Base-by-base conservation (phyloP, 768 basidiomycete genomes). In the Hypholoma fasciculare region DNA sequence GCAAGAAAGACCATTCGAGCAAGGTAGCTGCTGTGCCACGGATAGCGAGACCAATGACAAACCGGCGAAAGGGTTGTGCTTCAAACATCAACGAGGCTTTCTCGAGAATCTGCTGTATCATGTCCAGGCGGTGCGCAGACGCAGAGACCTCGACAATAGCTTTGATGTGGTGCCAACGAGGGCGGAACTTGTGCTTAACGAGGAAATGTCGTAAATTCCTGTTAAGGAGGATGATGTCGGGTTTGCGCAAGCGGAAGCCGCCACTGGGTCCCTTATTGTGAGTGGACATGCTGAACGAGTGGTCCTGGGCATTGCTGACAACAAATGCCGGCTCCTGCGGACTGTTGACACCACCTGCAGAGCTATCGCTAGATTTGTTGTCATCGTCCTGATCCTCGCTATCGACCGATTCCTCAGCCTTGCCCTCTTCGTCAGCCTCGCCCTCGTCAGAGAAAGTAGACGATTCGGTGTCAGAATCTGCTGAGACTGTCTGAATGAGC, bases 71-170 rank as follows among this genome's bases (percentile, higher is more conserved):
- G n/a, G 56, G 56, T 39, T 57, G 56, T 12, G 42, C 56, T 7
- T 57, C 56, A 42, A 57, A 57, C 7, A 57, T 23, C 17, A 34
- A 43, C 26, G 39, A 20, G 23, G 56, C 48, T 20, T 57, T 57
- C 17, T 50, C 9, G 12, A 26, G 12, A 27, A 57, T 50, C 42
- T 57, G 48, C 9, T 26, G 14, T 27, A 48, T 36, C 27, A 56
- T 17, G 3, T n/a, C 14, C 34, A 7, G 1, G 37, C n/a, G 26
- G 11, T n/a, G 13, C 9, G 19, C 6, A 42, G 40, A 23, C 3
- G 27, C 27, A 30, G 27, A 30, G 27, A 57, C 56, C 39, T 57
- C 56, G 26, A 57, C 26, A 19, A 57, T 5, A 4, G 56, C 47
- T 39, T 50, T 26, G 36, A 57, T 19, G 36, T 50, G 38, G 39